A percentile compares a stretch with the other conserved stretches of the same genome.
Conservation (phyloP, 805 yeast genomes). For the Suhomyces sp. region DNA sequence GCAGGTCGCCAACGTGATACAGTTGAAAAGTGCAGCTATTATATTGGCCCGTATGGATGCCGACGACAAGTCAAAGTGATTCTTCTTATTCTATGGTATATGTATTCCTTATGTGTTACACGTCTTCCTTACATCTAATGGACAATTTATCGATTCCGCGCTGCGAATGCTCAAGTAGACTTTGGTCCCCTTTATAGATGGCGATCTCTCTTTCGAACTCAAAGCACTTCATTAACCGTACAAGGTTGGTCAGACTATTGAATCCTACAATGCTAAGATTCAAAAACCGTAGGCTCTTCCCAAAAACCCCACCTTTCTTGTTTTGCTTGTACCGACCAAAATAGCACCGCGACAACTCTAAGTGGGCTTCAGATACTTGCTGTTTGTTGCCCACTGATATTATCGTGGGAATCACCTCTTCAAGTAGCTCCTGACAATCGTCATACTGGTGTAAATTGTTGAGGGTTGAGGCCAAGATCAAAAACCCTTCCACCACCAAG, state of each 20-base stretch:
- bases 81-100: background rate
- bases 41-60: slow-evolving; percentile 78
- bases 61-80: slow-evolving; percentile 35
- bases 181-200: slow-evolving; percentile 21
- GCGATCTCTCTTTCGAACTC: slow-evolving; percentile 40
- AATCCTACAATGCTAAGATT: slow-evolving; percentile 46
- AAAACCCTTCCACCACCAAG: slow-evolving; percentile 44
- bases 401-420: slow-evolving; percentile 41
- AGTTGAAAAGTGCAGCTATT: slow-evolving; percentile 80
- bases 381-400: slow-evolving; percentile 39
- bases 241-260: slow-evolving; percentile 34
- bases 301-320: slow-evolving; percentile 15
- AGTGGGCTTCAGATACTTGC: slow-evolving; percentile 33
- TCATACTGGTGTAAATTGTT: slow-evolving; percentile 36
- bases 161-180: slow-evolving; percentile 29
- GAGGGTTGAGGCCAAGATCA: slow-evolving; percentile 46
- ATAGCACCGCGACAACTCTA: slow-evolving; percentile 28
- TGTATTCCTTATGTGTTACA: background rate
- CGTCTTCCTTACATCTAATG: slow-evolving; percentile 27
- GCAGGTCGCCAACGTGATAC: slow-evolving; percentile 86
- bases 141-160: slow-evolving; percentile 25
- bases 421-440: slow-evolving; percentile 44
- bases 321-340: slow-evolving; percentile 6
- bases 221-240: slow-evolving; percentile 39
- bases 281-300: slow-evolving; percentile 34